Conservation (phyloP, 2,329 filamentous ascomycete species). For the Aspergillus pseudotamarii region DNA sequence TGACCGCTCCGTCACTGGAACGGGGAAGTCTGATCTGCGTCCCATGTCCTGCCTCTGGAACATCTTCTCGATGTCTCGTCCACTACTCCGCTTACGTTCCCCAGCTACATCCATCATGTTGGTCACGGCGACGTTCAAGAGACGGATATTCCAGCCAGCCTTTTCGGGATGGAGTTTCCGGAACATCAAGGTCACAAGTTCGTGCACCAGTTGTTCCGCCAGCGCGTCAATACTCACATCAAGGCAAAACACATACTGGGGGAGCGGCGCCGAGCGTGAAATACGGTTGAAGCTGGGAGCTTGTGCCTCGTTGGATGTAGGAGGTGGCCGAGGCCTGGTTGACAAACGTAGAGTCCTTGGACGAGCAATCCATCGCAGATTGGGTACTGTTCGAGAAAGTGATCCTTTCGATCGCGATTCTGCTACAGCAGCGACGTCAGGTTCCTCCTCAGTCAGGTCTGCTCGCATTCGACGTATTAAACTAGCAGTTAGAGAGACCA, state of each 20-base stretch:
- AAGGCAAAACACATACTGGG: conserved; percentile 71
- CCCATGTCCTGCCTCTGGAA: conserved; percentile 74
- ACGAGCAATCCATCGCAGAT: conserved; percentile 71
- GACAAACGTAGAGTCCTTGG: conserved; percentile 82
- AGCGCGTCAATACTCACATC: conserved; percentile 60
- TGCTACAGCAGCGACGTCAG: conserved; percentile 26
- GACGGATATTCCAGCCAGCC: conserved; percentile 74
- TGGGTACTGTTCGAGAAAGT: conserved; percentile 21
- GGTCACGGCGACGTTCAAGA: conserved; percentile 84
- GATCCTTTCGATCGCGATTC: background rate
- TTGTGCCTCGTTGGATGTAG: conserved; percentile 57
- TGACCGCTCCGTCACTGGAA: conserved; percentile 4
- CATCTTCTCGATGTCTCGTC: conserved; percentile 80
- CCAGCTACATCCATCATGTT: conserved; percentile 71
- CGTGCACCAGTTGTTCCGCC: conserved; percentile 69
- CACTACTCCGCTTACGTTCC: conserved; percentile 57
- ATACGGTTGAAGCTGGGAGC: conserved; percentile 67
- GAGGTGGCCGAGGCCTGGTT: conserved; percentile 64
- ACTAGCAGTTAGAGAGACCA: conserved; percentile 68
- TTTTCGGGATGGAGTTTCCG: conserved; percentile 71
- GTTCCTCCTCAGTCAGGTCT: conserved; percentile 67
- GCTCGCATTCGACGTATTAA: conserved; percentile 76
- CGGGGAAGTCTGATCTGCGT: conserved; percentile 61
- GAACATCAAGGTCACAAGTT: conserved; percentile 72
- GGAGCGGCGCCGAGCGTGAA: conserved; percentile 74